phyloP scores from a whole-genome alignment of 805 yeast genomes.

The Candida coquimbonensis region DNA sequence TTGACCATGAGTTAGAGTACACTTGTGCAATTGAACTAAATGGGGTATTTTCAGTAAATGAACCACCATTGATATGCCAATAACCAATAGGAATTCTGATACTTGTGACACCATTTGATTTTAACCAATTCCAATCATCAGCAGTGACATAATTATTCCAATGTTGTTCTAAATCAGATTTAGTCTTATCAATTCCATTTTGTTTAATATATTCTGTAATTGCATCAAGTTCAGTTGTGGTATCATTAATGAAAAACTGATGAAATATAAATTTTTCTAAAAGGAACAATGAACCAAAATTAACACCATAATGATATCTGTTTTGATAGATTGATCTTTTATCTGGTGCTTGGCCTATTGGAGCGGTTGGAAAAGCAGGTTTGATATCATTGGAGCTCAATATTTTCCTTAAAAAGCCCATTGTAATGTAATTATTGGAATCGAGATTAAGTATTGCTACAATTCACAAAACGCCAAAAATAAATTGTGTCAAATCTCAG shows the following conservation, averaged over 20 bases:
- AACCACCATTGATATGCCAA: slow-evolving; percentile 74
- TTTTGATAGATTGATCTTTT: slow-evolving; percentile 46
- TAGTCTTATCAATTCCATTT: slow-evolving; percentile 49
- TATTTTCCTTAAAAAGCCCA: slow-evolving; percentile 5
- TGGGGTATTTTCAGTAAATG: slow-evolving; percentile 50
- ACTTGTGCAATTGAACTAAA: slow-evolving; percentile 49
- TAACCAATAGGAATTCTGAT: slow-evolving; percentile 87
- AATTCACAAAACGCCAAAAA: no score
- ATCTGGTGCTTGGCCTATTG: slow-evolving; percentile 27
- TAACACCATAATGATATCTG: slow-evolving; percentile 73
- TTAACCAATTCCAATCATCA: slow-evolving; percentile 76
- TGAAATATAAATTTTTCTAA: slow-evolving; percentile 75
- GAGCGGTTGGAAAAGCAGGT: slow-evolving; percentile 22
- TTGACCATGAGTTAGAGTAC: slow-evolving; percentile 69
- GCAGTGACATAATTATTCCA: slow-evolving; percentile 58
- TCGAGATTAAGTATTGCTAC: no score
- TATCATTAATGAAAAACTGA: slow-evolving; percentile 48
- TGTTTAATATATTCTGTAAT: slow-evolving; percentile 41
- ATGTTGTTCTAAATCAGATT: slow-evolving; percentile 48
- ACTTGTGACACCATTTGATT: slow-evolving; percentile 61
- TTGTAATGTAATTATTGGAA: neutral
- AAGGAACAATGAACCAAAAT: slow-evolving; percentile 76
- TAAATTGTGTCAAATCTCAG: neutral
- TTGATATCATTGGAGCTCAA: neutral
- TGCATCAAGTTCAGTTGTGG: slow-evolving; percentile 70